Base-by-base conservation (phyloP, 2,329 filamentous ascomycete genomes). In the Proliferodiscus dingleyae region DNA sequence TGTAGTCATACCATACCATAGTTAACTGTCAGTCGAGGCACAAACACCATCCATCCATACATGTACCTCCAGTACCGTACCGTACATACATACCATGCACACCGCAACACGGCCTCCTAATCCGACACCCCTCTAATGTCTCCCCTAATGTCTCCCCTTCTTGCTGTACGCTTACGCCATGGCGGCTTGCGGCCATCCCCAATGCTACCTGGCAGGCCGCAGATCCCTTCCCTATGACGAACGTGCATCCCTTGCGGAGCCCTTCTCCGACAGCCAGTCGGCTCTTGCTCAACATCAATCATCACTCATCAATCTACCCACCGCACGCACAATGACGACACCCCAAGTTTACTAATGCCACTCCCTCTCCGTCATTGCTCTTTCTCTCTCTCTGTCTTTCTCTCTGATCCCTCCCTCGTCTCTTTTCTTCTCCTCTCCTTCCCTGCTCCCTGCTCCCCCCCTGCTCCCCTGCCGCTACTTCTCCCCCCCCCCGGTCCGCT, bases 161-260 rank as follows among this genome's bases (percentile, higher is more conserved):
- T n/a, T 13, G 38, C 38, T 41, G 38, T 29, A 41, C 38, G 16
- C 38, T 29, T 41, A 41, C 38, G 38, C 38, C 22, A 41, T 41
- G 13, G 38, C 38, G 29, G 15, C 8, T 32, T 11, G 24, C 24
- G 8, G 4, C 18, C 18, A 19, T 9, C 38, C n/a, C 24, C 38
- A 41, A 30, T 41, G n/a, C 6, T 16, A 16, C 32, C n/a, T 10
- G 19, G 13, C 19, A 1, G 7, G 10, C n/a, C 19, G 38, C 38
- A 19, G 24, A 41, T 41, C 38, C 24, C 29, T 41, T 29, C 28
- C 38, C 23, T 16, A 29, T 19, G 24, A 41, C 15, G 26, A 29
- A 19, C 7, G 21, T 23, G n/a, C 37, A n/a, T 10, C 28, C 38
- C 13, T 29, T 23, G 18, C 16, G 28, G 23, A 21, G 13, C 13